Base-by-base conservation (phyloP, 2,329 filamentous ascomycete genomes). In the Fonsecaea erecta region DNA sequence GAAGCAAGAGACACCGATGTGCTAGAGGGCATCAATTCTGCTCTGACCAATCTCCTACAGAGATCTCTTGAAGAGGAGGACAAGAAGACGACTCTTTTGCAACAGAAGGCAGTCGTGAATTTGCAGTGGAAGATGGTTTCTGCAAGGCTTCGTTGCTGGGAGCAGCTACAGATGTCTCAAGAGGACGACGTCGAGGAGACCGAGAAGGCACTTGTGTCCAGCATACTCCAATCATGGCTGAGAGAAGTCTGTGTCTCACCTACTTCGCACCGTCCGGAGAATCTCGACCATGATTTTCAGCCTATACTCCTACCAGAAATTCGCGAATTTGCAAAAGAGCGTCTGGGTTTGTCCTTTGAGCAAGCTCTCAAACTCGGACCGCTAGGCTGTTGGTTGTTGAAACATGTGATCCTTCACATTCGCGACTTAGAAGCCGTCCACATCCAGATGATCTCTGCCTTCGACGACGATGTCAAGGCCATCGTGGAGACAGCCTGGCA, bases 401-500 rank as follows among this genome's bases (percentile, higher is more conserved):
- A 37, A 9, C 18, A 61, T 37, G 35, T 52, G n/a, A 24, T 67
- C 24, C 43, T 66, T 14, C 26, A 52, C 21, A 24, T 67, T 11
- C 51, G 43, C 21, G 11, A 37, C 2, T 16, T 65, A 8, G 67
- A 65, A 21, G 51, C 46, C 26, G 28, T 60, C 18, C 6, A 52
- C 1, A 35, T 58, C 26, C 46, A 30, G 16, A 43, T 62, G 62
- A 21, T 51, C 9, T 21, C 46, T n/a, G 18, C 56, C 16, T 69
- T 70, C 46, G 68, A 69, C 14, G 66, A 65, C 21, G 66, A 59
- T 40, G 43, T 71, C 16, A 26, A 40, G 18, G 51, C 40, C 1
- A 58, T 66, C 21, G 73, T 81, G 18, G 76, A 80, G 67, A 73
- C 74, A 48, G 78, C 78, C 2, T 80, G 80, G 70, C 80, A 78